Evolutionary conservation across 106 monocot genomes (phyloP).

Genomic region (Agapanthus africanus): DNA sequence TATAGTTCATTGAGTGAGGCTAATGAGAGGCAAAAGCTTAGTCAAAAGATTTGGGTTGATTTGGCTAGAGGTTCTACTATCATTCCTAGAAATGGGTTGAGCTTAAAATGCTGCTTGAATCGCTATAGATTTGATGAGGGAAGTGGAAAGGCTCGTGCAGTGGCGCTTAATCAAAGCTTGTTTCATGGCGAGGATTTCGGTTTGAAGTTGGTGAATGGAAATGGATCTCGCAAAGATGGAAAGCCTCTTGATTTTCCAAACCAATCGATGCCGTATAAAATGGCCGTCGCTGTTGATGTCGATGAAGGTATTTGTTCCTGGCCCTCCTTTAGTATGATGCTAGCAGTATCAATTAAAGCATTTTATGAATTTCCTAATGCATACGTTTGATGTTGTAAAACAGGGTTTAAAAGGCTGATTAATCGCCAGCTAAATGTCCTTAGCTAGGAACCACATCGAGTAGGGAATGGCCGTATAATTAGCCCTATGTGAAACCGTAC

Average conservation of each 20-base stretch:
- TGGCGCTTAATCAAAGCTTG: slow-evolving; percentile 21
- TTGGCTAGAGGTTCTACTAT: slow-evolving; percentile 1
- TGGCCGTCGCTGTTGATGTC: slow-evolving; percentile 87
- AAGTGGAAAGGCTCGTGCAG: slow-evolving; percentile 15
- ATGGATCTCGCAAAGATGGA: slow-evolving; percentile 29
- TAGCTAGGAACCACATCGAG: too few species aligned
- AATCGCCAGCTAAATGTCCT: too few species aligned
- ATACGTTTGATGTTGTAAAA: background rate
- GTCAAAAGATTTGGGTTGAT: slow-evolving; percentile 6
- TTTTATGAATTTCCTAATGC: background rate
- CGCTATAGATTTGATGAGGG: slow-evolving; percentile 27
- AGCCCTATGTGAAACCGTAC: too few species aligned
- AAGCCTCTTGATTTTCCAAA: slow-evolving; percentile 31
- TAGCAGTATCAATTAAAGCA: background rate
- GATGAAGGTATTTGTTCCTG: slow-evolving; percentile 70
- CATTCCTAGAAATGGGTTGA: slow-evolving; percentile 15
- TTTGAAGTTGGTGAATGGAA: slow-evolving; percentile 36
- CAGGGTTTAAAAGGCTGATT: too few species aligned
- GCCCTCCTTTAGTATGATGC: background rate
- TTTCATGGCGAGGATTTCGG: slow-evolving; percentile 16
- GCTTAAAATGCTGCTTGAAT: slow-evolving; percentile 41
- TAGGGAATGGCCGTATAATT: too few species aligned
- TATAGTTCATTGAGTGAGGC: slow-evolving; percentile 17
- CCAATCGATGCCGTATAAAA: slow-evolving; percentile 21
- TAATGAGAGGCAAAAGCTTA: slow-evolving; percentile 1